Evolutionary conservation across 1,284 basidiomycete species (phyloP), one percentile per base, ranked within the genome.

Genomic region (Ustilago trichophora): DNA sequence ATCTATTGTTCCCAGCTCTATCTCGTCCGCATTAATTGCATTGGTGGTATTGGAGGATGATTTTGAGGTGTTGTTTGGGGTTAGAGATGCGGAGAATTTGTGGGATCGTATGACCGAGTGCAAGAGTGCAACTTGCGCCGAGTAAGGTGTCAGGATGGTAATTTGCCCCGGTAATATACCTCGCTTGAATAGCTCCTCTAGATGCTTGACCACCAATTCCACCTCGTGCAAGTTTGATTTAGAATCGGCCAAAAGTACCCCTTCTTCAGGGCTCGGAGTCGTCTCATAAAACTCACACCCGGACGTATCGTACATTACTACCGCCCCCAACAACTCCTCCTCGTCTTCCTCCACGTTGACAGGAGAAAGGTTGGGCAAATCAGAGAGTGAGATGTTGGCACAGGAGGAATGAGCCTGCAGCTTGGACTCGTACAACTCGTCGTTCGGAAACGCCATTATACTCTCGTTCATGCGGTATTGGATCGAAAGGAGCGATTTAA

Each of bases 191-290:
- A 98, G 83, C 70, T 86, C 88, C 33, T 88, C 86, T 0, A 93
- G 88, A 88, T 93, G 94, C 55, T 85, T 85, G 71, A 87, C 88
- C 0, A 96, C 93, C 2, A 97, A 85, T 10, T 86, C 87, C 0
- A 89, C 92, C 76, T 98, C 95, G 77, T 98, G 96, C 82, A 93
- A 91, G 75, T 98, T 98, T 72, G 88, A 90, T 72, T 90, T 87
- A 72, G 50, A 55, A 25, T 69, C 66, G 4, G 54, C 51, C 3
- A 58, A 31, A 12, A 63, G 22, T 0, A 42, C 9, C 9, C 37
- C 41, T 21, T 57, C 65, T 18, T 65, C 68, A 0, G 56, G 49
- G 2, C 48, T 38, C 2, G 55, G 50, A 0, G 47, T 45, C 1
- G 47, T 44, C 18, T 77, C 78, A 41, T 72, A 72, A 41, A 62